Base-by-base conservation (phyloP, 2,329 filamentous ascomycete species). In the Tolypocladium cylindrosporum region DNA sequence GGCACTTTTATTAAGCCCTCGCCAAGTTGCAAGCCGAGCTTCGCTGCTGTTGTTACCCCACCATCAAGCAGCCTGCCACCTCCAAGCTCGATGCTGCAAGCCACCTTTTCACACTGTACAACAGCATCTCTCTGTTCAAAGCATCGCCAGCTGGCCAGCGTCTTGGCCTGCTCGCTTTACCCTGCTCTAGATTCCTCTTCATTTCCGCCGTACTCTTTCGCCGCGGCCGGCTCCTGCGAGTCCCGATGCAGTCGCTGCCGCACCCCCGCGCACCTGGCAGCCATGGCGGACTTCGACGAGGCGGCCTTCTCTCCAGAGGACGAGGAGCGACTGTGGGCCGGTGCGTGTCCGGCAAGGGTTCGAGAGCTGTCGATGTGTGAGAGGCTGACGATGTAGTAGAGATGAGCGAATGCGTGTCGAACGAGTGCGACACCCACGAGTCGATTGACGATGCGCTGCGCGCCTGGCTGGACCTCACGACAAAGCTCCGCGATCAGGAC, bases 281-380 rank as follows among this genome's bases (percentile, higher is more conserved):
- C 65, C 67, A 83, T 83, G 80, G 75, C 77, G 66, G 76, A 89
- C 76, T 83, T 84, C 75, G 87, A 91, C 59, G 68, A 67, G 59
- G 59, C 82, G 68, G 81, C 80, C 66, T 82, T 84, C 73, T 81
- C 79, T 69, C 80, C 90, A 73, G 88, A 92, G 74, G 87, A 85
- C 73, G 90, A 91, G 76, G 83, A 91, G 72, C 87, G 92, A 75
- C 91, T 96, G 77, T 97, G 91, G 93, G 81, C 86, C 74, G 89
- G 92, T 96, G 65, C 64, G 73, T 69, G 56, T 66, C 65, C 41
- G 34, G 21, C 36, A 19, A 16, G 37, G 24, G 19, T 16, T 8
- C 13, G 37, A 14, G n/a, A 19, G 39, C 41, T 6, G 42, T 2
- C 2, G 37, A 40, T 6, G 19, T 27, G 48, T 8, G 41, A 57